Base-by-base conservation (phyloP, 2,329 filamentous ascomycete genomes). In the Sporothrix pallida region DNA sequence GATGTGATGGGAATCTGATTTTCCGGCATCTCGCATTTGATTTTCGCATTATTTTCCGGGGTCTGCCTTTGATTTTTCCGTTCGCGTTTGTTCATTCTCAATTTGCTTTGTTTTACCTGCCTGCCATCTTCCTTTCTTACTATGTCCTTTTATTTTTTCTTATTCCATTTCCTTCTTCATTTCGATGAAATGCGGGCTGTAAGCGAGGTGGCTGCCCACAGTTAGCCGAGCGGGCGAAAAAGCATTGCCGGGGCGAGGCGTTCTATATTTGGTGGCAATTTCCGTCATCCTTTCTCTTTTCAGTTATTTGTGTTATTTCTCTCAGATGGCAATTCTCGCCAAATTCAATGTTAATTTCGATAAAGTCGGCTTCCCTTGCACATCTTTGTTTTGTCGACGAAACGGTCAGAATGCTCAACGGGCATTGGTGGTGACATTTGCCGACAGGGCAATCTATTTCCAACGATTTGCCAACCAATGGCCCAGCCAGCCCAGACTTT, bases 181-280 rank as follows among this genome's bases (percentile, higher is more conserved):
- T 37, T 37, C 31, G 31, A 20, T 54, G 52, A 20, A 15, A n/a
- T 9, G 8, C 44, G 63, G 65, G 65, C 8, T 37, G 44, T 20
- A 54, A 54, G 46, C 46, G 65, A 69, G 46, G 26, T 37, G 26
- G 7, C 44, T 52, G 65, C 48, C 48, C 48, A 69, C 46, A 69
- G 65, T 69, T 69, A 52, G 48, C 65, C 65, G 65, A 69, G 12
- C 65, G 44, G 31, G 65, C 48, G 17, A 54, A 4, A 37, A 67
- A 37, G 63, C 42, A 70, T 3, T 70, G 67, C 67, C 67, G 67
- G 31, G 26, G 20, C 31, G 48, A 56, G 17, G 17, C 65, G 50
- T 56, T 70, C 67, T 70, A 70, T 56, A 44, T 70, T 58, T 70
- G 67, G 67, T 42, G 67, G 67, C 67, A 54, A 50, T 54, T 54